Base-by-base conservation (phyloP, 2,329 filamentous ascomycete genomes). In the Beauveria bassiana region DNA sequence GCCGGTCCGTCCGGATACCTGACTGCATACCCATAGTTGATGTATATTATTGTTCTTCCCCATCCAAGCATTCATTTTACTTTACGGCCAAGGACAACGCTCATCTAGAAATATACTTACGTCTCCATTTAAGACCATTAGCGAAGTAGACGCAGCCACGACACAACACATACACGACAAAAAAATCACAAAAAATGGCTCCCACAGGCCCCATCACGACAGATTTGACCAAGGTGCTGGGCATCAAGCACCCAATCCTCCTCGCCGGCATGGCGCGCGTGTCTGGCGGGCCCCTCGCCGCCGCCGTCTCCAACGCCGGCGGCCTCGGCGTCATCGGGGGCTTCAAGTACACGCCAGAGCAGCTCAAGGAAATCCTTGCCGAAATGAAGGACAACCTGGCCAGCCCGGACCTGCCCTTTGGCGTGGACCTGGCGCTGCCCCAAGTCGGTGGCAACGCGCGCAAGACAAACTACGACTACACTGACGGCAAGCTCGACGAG, bases 391-490 rank as follows among this genome's bases (percentile, higher is more conserved):
- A 85, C 1, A 69, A 69, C 5, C 18, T 55, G 16, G n/a, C 53
- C 14, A 78, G 81, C 57, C 86, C 88, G 0, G 80, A 82, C 50
- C 82, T 96, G 4, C 90, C 93, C 0, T 97, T 97, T 72, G 93
- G 93, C 66, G 86, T 97, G 34, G 93, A 98, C 73, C 86, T 98
- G 1, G 93, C 93, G 0, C 83, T 98, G 14, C 93, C 93, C 1
- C 92, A 97, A 76, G 80, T 97, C 60, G 93, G 93, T 61, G 91
- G 89, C 47, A 80, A 77, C 38, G 93, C 93, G 8, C 86, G 93
- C 66, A 89, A 90, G 74, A 97, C 93, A 3, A 98, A 97, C 77
- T 91, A 96, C 76, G 93, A 97, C 75, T 98, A 98, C 79, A 97
- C 93, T 1, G 83, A 89, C 67, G 93, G 93, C 46, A 89, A 91